Conservation (phyloP, 108 stramenopile genomes). For the Schizochytrium sp. region DNA sequence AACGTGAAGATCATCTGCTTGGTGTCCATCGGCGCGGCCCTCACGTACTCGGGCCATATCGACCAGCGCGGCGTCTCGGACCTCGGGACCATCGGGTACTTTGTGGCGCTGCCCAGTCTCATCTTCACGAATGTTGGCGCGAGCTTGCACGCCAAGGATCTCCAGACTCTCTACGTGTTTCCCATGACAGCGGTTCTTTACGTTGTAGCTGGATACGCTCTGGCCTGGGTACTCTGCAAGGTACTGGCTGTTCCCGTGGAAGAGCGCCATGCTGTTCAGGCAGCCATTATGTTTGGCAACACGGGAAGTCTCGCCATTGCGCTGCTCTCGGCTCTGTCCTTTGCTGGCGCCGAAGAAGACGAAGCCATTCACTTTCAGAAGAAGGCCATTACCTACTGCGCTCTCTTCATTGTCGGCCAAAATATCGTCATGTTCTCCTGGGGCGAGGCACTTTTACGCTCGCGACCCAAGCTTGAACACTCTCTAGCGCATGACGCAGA, state of each 20-base stretch:
- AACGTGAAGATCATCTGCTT: neutral
- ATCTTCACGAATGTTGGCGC: slow-evolving; percentile 3
- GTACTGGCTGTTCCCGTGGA: neutral
- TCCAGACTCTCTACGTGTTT: neutral
- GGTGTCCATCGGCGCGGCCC: neutral
- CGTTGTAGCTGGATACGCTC: neutral
- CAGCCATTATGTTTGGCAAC: neutral
- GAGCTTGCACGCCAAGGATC: neutral
- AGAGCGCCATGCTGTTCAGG: neutral
- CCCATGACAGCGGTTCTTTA: neutral
- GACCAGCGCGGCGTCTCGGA: neutral
- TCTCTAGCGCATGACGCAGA: too few relatives aligned
- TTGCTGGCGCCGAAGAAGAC: neutral
- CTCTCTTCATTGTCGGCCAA: neutral
- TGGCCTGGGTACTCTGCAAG: neutral
- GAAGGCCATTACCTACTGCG: neutral
- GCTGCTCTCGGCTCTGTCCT: neutral
- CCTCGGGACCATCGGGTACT: neutral
- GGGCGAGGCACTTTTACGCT: neutral
- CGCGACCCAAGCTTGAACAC: neutral
- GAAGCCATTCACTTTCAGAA: neutral
- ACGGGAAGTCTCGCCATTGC: neutral
- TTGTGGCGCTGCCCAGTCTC: neutral
- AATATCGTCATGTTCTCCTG: slow-evolving; percentile 8
- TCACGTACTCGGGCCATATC: neutral